Percentiles rank a stretch among this genome's conserved stretches.
Evolutionary conservation across 352 stramenopile genomes (phyloP).

Genomic region (Bremia lactucae): DNA sequence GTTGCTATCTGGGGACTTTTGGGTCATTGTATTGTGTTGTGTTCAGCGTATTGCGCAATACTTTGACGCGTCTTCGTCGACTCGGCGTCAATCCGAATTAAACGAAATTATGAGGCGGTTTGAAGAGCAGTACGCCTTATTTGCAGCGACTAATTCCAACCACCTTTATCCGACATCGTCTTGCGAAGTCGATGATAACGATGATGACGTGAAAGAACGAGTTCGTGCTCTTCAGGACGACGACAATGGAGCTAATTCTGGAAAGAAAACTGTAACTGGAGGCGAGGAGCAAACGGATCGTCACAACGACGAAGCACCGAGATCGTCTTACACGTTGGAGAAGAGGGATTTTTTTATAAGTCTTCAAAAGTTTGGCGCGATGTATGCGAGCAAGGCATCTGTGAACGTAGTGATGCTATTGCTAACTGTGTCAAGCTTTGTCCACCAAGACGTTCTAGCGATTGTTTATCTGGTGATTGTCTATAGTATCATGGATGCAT

Average conservation of each 20-base stretch:
- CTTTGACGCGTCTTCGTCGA: conserved; percentile 42
- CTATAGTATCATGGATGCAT: conserved; percentile 73
- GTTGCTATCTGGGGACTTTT: conserved; percentile 41
- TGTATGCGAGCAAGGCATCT: conserved; percentile 62
- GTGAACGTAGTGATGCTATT: conserved; percentile 72
- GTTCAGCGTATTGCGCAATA: conserved; percentile 65
- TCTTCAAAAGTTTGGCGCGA: conserved; percentile 51
- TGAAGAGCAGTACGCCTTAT: conserved; percentile 35
- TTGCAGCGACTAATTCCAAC: conserved; percentile 27
- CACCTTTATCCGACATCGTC: conserved; percentile 35
- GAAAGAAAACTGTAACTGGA: too few relatives aligned
- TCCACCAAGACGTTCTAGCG: conserved; percentile 66
- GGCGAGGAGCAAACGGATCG: conserved; percentile 4
- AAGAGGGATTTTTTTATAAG: conserved; percentile 56
- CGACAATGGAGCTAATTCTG: conserved; percentile 10
- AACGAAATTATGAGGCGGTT: conserved; percentile 31
- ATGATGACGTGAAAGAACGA: conserved; percentile 37
- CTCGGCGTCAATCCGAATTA: conserved; percentile 22
- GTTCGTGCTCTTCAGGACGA: conserved; percentile 25
- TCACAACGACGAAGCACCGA: conserved; percentile 4
- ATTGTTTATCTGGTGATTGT: conserved; percentile 72
- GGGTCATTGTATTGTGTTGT: conserved; percentile 64
- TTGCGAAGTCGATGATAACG: conserved; percentile 41
- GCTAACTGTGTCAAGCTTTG: conserved; percentile 68
- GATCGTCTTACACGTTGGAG: conserved; percentile 11